Evolutionary conservation across 1,284 basidiomycete genomes (phyloP).

Genomic region (Sanghuangporus weigelae): DNA sequence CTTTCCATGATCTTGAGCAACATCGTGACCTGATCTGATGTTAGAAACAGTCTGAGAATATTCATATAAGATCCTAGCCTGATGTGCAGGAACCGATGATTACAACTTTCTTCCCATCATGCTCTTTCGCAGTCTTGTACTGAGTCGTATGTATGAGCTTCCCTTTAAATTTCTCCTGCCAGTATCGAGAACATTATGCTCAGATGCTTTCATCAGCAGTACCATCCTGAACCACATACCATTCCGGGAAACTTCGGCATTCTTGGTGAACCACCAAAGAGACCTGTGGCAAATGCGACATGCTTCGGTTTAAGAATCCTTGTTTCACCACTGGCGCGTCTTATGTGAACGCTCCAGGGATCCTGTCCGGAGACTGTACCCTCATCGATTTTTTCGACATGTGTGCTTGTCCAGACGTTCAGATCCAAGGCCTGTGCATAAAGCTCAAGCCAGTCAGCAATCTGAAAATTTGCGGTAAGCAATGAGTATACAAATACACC

Average conservation of each 20-base stretch:
- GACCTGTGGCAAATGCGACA: slow-evolving; percentile 31
- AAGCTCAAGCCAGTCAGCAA: slow-evolving; percentile 64
- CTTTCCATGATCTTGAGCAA: slow-evolving; percentile 32
- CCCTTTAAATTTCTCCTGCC: slow-evolving; percentile 50
- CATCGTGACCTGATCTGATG: slow-evolving; percentile 22
- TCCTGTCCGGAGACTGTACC: slow-evolving; percentile 24
- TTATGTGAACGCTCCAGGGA: slow-evolving; percentile 31
- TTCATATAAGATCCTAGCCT: slow-evolving; percentile 28
- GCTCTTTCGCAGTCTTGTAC: slow-evolving; percentile 44
- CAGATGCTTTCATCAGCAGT: neutral
- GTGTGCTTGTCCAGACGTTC: slow-evolving; percentile 59
- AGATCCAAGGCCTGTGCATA: slow-evolving; percentile 63
- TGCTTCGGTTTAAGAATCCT: slow-evolving; percentile 27
- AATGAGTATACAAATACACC: slow-evolving; percentile 17
- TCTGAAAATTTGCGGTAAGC: slow-evolving; percentile 28
- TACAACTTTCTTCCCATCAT: slow-evolving; percentile 52
- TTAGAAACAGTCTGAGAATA: neutral
- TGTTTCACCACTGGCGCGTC: slow-evolving; percentile 23
- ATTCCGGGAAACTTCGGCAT: slow-evolving; percentile 21
- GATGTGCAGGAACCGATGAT: slow-evolving; percentile 60
- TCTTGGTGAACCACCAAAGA: slow-evolving; percentile 31
- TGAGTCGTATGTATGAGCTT: slow-evolving; percentile 49
- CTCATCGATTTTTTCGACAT: slow-evolving; percentile 20
- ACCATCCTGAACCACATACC: neutral
- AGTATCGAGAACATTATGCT: neutral